Percentiles rank a stretch among this genome's conserved stretches.
Evolutionary conservation across 2,329 filamentous ascomycete species (phyloP).

Genomic region (Colletotrichum sp.): DNA sequence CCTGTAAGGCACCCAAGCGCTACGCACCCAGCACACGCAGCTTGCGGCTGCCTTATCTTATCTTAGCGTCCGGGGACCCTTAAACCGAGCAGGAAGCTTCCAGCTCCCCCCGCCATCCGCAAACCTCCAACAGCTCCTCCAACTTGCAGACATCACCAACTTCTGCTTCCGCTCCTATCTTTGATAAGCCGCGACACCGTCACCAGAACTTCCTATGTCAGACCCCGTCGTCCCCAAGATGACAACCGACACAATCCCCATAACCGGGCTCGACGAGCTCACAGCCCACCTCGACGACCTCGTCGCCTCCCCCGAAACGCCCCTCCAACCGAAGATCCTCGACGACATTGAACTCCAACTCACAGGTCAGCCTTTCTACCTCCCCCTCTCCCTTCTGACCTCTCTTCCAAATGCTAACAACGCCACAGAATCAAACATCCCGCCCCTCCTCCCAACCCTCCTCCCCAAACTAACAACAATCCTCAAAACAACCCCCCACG

Average conservation of each 20-base stretch:
- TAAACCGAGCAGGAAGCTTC: neutral
- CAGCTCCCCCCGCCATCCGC: neutral
- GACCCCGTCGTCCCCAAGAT: slow-evolving; percentile 38
- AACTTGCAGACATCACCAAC: neutral
- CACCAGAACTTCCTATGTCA: slow-evolving; percentile 26
- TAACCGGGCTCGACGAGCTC: slow-evolving; percentile 59
- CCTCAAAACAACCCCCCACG: slow-evolving; percentile 54
- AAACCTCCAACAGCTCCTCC: neutral
- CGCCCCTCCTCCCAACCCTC: slow-evolving; percentile 54
- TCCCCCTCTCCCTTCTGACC: no score
- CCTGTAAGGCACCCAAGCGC: neutral
- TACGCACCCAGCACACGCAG: neutral
- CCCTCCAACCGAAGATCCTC: slow-evolving; percentile 55
- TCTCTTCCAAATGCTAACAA: neutral
- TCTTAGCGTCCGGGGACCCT: slow-evolving; percentile 15
- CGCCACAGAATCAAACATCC: slow-evolving; percentile 53
- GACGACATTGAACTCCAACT: slow-evolving; percentile 66
- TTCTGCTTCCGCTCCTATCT: neutral
- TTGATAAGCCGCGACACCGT: neutral
- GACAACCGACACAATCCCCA: slow-evolving; percentile 47
- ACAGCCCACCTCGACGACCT: slow-evolving; percentile 58
- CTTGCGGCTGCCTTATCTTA: slow-evolving; percentile 10
- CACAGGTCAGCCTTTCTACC: slow-evolving; percentile 44
- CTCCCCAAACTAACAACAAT: slow-evolving; percentile 60
- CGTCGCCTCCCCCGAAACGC: slow-evolving; percentile 43